Percentiles rank a stretch among this genome's conserved stretches.
Conservation (phyloP, 805 yeast species). For the Schizosaccharomyces cryophilus region DNA sequence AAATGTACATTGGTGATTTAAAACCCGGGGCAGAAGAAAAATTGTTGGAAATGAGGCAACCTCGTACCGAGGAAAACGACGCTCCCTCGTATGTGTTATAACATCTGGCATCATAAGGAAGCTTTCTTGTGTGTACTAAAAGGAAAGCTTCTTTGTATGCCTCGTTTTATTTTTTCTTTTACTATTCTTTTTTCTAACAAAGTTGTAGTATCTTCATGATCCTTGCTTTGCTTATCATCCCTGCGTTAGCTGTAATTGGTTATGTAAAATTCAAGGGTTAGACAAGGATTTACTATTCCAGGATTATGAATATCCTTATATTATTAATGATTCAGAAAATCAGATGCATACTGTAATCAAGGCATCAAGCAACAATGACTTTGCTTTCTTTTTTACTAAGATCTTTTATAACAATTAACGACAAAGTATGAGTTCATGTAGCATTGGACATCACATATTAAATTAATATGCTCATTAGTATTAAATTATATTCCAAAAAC, state of each 20-base stretch:
- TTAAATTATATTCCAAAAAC: too few species aligned
- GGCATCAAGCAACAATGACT: too few species aligned
- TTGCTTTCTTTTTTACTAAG: too few species aligned
- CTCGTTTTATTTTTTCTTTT: not conserved
- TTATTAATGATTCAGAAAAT: too few species aligned
- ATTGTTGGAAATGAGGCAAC: not conserved
- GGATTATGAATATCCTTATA: too few species aligned
- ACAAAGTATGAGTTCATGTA: too few species aligned
- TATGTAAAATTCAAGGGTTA: not conserved
- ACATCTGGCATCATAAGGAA: too few species aligned
- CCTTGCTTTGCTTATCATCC: not conserved
- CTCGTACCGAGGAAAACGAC: not conserved
- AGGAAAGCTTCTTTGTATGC: too few species aligned
- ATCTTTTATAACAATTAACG: too few species aligned
- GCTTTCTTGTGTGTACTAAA: not conserved
- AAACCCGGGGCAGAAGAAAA: conserved; percentile 21
- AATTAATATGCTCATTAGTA: too few species aligned
- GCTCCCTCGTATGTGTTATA: not conserved
- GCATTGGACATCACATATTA: too few species aligned
- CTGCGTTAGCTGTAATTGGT: not conserved
- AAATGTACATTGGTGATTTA: conserved; percentile 51
- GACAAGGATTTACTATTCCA: not conserved
- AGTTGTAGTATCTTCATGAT: not conserved
- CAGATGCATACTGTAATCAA: too few species aligned
- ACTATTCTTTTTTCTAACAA: not conserved